Percentiles rank a stretch among this genome's conserved stretches.
phyloP scores from a whole-genome alignment of 257 asterid genomes.

The Plantago ovata region DNA sequence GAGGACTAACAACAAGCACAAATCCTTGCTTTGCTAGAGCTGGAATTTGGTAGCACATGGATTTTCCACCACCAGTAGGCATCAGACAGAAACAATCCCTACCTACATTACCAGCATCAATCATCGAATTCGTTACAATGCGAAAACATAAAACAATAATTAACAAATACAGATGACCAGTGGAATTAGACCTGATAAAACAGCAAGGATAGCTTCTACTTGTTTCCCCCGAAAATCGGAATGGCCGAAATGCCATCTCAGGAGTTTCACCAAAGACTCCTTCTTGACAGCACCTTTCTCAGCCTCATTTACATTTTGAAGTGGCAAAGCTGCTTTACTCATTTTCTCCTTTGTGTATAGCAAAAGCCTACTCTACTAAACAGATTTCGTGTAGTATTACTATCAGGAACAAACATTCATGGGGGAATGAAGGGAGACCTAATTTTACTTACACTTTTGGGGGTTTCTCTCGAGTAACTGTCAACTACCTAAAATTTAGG shows the following conservation, averaged over 20 bases:
- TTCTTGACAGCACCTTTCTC: conserved; percentile 52
- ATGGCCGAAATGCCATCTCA: conserved; percentile 96
- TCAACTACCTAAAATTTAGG: no score
- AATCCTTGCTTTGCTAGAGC: conserved; percentile 83
- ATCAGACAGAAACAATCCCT: conserved; percentile 92
- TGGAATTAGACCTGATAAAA: conserved; percentile 65
- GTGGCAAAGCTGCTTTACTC: conserved; percentile 73
- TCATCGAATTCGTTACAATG: neutral
- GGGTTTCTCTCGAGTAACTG: no score
- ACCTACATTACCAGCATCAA: conserved; percentile 41
- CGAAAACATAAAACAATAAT: neutral
- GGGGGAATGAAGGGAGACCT: no score
- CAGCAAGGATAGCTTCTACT: conserved; percentile 90
- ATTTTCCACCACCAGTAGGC: conserved; percentile 99
- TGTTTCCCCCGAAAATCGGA: conserved; percentile 86
- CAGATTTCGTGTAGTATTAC: no score
- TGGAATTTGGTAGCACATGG: conserved; percentile 93
- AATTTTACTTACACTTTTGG: no score
- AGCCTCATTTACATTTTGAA: conserved; percentile 49
- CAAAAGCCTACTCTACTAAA: no score
- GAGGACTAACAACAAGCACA: conserved; percentile 93
- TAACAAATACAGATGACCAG: neutral
- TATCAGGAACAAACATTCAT: no score
- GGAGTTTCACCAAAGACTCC: conserved; percentile 83
- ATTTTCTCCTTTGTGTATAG: conserved; percentile 23